phyloP scores from a whole-genome alignment of 208 protist genomes.

The Naegleria fowleri region DNA sequence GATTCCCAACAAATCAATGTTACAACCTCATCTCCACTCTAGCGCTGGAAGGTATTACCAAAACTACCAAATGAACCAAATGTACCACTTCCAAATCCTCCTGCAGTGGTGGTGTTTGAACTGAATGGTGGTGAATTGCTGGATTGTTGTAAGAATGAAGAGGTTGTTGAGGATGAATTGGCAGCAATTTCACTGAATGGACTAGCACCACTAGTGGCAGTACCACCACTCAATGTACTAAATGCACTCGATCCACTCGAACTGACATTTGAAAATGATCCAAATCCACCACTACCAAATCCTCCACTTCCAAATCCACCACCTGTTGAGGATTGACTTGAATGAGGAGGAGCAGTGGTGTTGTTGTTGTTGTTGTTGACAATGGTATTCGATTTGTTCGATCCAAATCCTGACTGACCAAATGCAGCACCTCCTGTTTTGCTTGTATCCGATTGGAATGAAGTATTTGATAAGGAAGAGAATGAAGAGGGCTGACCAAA shows the following conservation, averaged over 20 bases:
- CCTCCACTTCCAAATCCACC: not conserved
- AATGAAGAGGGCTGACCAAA: too few species aligned
- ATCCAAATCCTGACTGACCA: not conserved
- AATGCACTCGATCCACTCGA: not conserved
- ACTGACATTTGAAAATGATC: not conserved
- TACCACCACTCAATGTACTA: not conserved
- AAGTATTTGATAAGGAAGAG: not conserved
- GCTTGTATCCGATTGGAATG: not conserved
- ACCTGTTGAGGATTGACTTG: too few species aligned
- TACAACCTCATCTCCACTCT: too few species aligned
- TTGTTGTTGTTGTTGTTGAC: too few species aligned
- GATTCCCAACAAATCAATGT: too few species aligned
- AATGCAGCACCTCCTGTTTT: not conserved
- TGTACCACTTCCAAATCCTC: not conserved
- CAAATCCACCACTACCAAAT: not conserved
- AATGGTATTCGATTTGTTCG: too few species aligned
- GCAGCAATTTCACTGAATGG: too few species aligned
- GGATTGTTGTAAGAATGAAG: not conserved
- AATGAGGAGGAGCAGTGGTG: too few species aligned
- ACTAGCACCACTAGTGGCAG: too few species aligned
- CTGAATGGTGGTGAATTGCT: too few species aligned
- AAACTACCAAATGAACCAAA: not conserved
- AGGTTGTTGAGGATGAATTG: not conserved
- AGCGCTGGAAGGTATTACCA: not conserved
- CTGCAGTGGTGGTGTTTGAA: too few species aligned